These are phyloP conservation scores for Purpureocillium lavendulum DNA, from an alignment of 2,329 filamentous ascomycete genomes.

Conservation along the genomic window DNA sequence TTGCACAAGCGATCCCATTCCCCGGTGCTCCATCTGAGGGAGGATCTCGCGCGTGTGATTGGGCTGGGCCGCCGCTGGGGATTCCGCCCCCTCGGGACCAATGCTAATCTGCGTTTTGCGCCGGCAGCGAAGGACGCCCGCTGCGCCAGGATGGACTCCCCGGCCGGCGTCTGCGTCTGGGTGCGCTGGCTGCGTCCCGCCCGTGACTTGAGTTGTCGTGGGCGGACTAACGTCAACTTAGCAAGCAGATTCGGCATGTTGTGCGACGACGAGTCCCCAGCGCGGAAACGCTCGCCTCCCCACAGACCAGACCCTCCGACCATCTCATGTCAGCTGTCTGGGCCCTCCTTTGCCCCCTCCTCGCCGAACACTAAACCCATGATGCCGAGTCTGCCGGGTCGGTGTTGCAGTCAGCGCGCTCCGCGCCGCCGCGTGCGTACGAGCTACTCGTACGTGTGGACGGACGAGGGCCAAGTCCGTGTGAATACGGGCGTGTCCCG, in stretches of 20 bases:
- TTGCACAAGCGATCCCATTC: too few species aligned
- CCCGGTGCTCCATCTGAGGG: too few species aligned
- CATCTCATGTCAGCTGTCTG: conserved; percentile 10
- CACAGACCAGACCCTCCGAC: conserved; percentile 6
- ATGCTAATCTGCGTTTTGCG: conserved; percentile 1
- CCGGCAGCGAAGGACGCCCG: background rate
- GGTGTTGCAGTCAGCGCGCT: too few species aligned
- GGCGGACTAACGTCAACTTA: too few species aligned
- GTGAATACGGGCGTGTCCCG: too few species aligned
- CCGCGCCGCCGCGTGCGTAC: background rate
- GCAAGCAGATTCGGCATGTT: conserved; percentile 3
- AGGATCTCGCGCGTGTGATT: too few species aligned
- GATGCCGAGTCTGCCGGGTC: conserved; percentile 2
- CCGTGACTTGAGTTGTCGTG: too few species aligned
- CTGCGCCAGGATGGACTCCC: background rate
- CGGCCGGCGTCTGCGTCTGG: too few species aligned
- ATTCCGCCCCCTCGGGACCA: conserved; percentile 9
- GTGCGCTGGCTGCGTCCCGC: too few species aligned
- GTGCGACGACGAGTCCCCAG: conserved; percentile 8
- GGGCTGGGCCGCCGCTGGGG: background rate
- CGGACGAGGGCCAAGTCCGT: too few species aligned
- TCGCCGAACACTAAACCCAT: too few species aligned
- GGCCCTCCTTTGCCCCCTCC: background rate
- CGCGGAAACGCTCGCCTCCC: background rate
- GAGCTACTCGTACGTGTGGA: too few species aligned